Percentiles rank a stretch among this genome's conserved stretches.
Evolutionary conservation across 2,329 filamentous ascomycete species (phyloP).

Genomic region (Penicillium fuscoglaucum): DNA sequence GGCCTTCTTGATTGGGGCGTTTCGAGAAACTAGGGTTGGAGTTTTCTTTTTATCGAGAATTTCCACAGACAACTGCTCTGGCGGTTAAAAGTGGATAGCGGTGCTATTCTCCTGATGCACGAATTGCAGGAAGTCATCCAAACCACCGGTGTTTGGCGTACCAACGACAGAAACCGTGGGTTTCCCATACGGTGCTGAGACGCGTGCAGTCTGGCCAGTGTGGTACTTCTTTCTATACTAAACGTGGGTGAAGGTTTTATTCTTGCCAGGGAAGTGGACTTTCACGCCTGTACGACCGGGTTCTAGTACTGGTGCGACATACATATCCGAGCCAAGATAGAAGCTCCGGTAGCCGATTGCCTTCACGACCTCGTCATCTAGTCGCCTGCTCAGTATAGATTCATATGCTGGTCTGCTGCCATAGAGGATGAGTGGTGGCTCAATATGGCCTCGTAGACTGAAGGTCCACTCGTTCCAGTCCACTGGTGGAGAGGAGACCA

Average conservation of each 20-base stretch:
- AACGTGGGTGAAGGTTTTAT: constrained; percentile 21
- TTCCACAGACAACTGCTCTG: accelerated
- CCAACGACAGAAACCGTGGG: constrained; percentile 24
- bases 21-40: neutral
- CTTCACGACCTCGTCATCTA: constrained; percentile 26
- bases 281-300: constrained; percentile 16
- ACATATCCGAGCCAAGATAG: constrained; percentile 24
- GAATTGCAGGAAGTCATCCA: constrained; percentile 23
- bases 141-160: constrained; percentile 16
- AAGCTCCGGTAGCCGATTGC: constrained; percentile 28
- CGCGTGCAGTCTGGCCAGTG: constrained; percentile 15
- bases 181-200: constrained; percentile 22
- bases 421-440: constrained; percentile 37
- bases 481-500: constrained; percentile 37
- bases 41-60: neutral
- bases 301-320: constrained; percentile 27
- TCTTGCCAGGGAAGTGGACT: constrained; percentile 23
- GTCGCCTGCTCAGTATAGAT: constrained; percentile 43
- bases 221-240: constrained; percentile 22
- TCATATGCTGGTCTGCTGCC: constrained; percentile 35
- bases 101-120: constrained; percentile 20
- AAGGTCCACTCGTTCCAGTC: constrained; percentile 28
- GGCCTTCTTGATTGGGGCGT: neutral
- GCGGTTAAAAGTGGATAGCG: constrained; percentile 12
- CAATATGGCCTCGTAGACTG: constrained; percentile 31